Percentiles rank a stretch among this genome's conserved stretches.
Conservation (phyloP, 192 early-diverging fungal species). For the Backusella tuberculispora region DNA sequence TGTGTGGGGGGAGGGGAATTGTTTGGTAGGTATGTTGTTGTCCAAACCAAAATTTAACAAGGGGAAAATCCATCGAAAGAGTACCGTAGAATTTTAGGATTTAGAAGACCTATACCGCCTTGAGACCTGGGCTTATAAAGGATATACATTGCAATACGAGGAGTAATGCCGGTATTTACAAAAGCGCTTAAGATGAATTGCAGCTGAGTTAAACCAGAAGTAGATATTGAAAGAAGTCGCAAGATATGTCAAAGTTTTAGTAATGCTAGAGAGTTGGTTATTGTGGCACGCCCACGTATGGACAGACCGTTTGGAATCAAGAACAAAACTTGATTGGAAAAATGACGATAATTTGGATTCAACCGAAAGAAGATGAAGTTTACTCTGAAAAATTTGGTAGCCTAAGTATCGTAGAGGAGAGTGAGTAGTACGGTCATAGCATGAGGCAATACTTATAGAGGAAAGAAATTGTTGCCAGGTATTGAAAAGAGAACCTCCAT, state of each 20-base stretch:
- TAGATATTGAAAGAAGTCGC: neutral
- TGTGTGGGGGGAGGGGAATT: neutral
- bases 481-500: no score
- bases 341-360: no score
- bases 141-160: neutral
- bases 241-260: neutral
- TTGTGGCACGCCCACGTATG: no score
- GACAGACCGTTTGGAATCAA: no score
- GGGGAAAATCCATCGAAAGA: neutral
- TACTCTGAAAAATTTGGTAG: no score
- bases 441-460: no score
- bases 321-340: no score
- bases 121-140: neutral
- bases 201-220: neutral
- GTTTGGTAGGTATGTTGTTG: neutral
- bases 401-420: no score
- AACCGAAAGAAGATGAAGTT: no score
- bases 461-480: no score
- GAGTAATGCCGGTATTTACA: neutral
- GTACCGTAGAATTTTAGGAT: slow-evolving; percentile 1
- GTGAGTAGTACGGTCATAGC: no score
- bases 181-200: neutral
- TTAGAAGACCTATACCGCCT: neutral
- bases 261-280: neutral
- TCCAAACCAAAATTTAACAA: neutral